phyloP scores from a whole-genome alignment of 768 basidiomycete genomes.

The Boletus sensibilis region DNA sequence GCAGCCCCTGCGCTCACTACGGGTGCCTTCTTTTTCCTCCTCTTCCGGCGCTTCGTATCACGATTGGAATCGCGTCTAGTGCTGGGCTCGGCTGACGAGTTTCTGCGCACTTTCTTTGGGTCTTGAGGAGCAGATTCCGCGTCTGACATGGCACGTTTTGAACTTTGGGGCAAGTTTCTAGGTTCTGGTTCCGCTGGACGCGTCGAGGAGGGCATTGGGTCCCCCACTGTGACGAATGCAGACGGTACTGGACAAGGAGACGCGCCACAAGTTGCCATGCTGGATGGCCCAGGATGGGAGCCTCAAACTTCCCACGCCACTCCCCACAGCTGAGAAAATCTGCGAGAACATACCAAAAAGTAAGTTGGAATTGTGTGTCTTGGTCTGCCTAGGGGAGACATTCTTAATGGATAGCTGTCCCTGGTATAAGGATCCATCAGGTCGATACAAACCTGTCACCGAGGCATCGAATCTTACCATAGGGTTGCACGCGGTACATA shows the following conservation, averaged over 20 bases:
- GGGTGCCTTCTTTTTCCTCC: constrained; percentile 29
- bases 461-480: background rate
- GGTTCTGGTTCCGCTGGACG: constrained; percentile 17
- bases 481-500: too few species aligned
- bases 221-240: background rate
- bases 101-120: constrained; percentile 26
- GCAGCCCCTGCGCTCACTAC: constrained; percentile 12
- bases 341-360: background rate
- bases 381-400: background rate
- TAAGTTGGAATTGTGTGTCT: background rate
- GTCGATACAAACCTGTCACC: background rate
- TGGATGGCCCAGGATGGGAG: background rate
- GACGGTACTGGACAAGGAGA: background rate
- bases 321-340: background rate
- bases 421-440: background rate
- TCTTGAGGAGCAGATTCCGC: constrained; percentile 18
- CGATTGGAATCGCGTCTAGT: constrained; percentile 20
- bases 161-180: background rate
- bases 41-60: constrained; percentile 29
- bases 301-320: constrained; percentile 29
- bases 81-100: constrained; percentile 16
- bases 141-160: constrained; percentile 28
- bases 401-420: background rate
- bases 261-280: background rate
- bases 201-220: constrained; percentile 28